A percentile compares a stretch with the other conserved stretches of the same genome.
Evolutionary conservation across 108 stramenopile species (phyloP).

Genomic region (Cylindrotheca closterium): DNA sequence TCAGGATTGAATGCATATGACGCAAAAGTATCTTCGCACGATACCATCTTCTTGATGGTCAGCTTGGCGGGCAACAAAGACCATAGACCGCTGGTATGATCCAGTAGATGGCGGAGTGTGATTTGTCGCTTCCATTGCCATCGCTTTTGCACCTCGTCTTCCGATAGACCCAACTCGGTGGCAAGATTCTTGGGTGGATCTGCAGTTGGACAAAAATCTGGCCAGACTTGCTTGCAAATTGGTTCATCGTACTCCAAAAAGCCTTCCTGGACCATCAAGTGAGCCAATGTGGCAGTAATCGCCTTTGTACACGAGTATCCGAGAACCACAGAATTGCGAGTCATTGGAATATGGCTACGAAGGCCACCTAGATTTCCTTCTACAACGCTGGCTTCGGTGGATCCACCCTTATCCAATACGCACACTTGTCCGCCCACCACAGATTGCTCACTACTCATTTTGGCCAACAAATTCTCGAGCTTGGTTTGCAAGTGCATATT

Average conservation of each 20-base stretch:
- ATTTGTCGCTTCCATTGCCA: slow-evolving; percentile 33
- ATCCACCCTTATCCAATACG: slow-evolving; percentile 24
- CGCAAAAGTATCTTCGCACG: slow-evolving; percentile 17
- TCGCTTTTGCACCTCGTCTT: slow-evolving; percentile 11
- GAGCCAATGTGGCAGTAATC: slow-evolving; percentile 15
- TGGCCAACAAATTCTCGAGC: slow-evolving; percentile 4
- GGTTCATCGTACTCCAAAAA: slow-evolving; percentile 31
- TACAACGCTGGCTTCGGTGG: slow-evolving; percentile 23
- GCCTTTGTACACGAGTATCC: slow-evolving; percentile 34
- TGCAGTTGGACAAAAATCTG: slow-evolving; percentile 18
- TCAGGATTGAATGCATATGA: slow-evolving; percentile 25
- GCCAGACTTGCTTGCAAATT: slow-evolving; percentile 32
- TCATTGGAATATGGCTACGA: slow-evolving; percentile 25
- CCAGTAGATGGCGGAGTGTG: slow-evolving; percentile 34
- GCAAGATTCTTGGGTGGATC: slow-evolving; percentile 3
- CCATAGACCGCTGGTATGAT: slow-evolving; percentile 23
- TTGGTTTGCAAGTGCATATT: slow-evolving; percentile 9
- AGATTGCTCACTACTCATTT: slow-evolving; percentile 11
- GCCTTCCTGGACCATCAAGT: slow-evolving; percentile 20
- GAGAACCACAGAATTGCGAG: slow-evolving; percentile 14
- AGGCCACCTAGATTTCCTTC: slow-evolving; percentile 34
- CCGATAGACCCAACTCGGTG: background rate
- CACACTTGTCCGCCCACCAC: slow-evolving; percentile 40
- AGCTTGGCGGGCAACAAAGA: slow-evolving; percentile 16
- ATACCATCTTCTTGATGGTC: slow-evolving; percentile 25